Base-by-base conservation (phyloP, 2,329 filamentous ascomycete species). In the Hansfordia pulvinata region DNA sequence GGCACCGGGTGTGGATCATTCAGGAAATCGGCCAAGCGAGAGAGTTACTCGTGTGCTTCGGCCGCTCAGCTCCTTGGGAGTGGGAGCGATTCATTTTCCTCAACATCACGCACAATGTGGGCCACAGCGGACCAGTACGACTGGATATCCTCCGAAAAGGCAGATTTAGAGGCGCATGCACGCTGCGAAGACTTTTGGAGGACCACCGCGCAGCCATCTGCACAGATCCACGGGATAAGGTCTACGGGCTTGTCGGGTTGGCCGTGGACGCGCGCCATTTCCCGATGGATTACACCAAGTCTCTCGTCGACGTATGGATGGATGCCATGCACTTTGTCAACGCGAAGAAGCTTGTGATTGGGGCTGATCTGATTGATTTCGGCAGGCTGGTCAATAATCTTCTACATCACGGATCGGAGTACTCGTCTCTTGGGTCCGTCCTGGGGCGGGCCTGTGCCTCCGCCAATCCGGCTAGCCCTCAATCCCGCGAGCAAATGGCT, bases 221-320 rank as follows among this genome's bases (percentile, higher is more conserved):
- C 27, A 34, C 35, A 23, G 47, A 50, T 8, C 37, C 27, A 9
- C 40, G 34, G 15, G 46, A 49, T 28, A 47, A 49, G 19, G 30
- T 50, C 4, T 49, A 46, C 30, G 46, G 41, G 1, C 35, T 50
- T 2, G 28, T 47, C 13, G 41, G 46, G 1, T 27, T 50, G 4
- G 40, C 46, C 10, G 26, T 28, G 5, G 44, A 48, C 23, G 35
- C 35, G 17, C 26, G 30, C 1, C 32, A 34, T 2, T 46, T 47
- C 18, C 36, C 41, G 0, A 37, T 46, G 20, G 43, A 47, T 27
- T 46, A 50, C 26, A 15, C 27, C 4, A 47, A 43, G 30, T 28
- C 38, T 2, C 19, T 36, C 3, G 35, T 37, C 8, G 30, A 45
- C 14, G 35, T 49, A 6, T 50, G 41, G 43, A 35, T 32, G 2